phyloP scores from a whole-genome alignment of 2,329 filamentous ascomycete genomes.

The Aspergillus proliferans region DNA sequence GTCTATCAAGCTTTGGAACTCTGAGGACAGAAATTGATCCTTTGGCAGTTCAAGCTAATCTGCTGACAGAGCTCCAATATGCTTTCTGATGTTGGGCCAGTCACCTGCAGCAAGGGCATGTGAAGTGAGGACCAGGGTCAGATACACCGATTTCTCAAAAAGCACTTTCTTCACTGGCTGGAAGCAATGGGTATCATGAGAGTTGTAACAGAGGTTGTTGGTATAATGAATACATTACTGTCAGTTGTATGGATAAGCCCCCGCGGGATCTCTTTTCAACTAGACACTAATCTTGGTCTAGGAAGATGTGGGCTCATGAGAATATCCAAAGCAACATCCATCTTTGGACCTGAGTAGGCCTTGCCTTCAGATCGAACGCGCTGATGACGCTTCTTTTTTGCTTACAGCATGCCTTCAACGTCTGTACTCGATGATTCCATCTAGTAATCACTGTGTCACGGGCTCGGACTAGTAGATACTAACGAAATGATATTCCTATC shows the following conservation, averaged over 20 bases:
- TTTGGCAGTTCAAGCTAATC: conserved; percentile 6
- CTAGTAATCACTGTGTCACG: no score
- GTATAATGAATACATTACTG: conserved; percentile 10
- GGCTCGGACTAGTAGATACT: no score
- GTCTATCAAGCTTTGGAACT: conserved; percentile 4
- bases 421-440: no score
- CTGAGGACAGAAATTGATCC: conserved; percentile 6
- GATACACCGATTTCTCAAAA: conserved; percentile 10
- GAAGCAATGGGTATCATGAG: conserved; percentile 17
- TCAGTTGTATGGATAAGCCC: conserved; percentile 8
- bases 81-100: conserved; percentile 21
- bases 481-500: no score
- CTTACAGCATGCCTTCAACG: no score
- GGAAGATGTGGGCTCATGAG: neutral
- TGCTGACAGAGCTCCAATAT: conserved; percentile 18
- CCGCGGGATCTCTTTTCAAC: neutral
- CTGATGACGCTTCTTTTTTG: no score
- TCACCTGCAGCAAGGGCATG: conserved; percentile 15
- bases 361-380: no score
- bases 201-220: conserved; percentile 9
- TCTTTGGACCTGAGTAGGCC: no score
- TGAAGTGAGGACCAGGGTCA: conserved; percentile 1
- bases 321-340: no score
- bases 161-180: conserved; percentile 20
- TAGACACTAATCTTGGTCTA: neutral